These are phyloP conservation scores for Coleophoma crateriformis DNA, from an alignment of 2,329 filamentous ascomycete species.

Conservation along the genomic window DNA sequence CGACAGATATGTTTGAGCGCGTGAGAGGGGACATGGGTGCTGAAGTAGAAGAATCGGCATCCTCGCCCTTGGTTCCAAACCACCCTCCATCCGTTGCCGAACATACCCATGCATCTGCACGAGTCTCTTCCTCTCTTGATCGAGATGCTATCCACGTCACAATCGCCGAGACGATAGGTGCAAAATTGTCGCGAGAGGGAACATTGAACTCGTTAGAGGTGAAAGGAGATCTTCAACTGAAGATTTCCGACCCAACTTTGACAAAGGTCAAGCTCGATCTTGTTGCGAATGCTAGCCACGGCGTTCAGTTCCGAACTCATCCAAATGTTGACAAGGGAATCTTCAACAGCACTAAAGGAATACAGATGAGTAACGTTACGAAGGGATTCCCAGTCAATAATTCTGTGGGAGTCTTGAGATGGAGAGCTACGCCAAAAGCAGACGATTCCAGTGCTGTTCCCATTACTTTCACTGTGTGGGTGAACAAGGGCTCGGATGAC, in stretches of 20 bases:
- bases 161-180: conserved; percentile 83
- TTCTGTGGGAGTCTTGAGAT: conserved; percentile 85
- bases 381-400: conserved; percentile 95
- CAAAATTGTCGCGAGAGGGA: conserved; percentile 83
- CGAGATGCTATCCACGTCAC: conserved; percentile 84
- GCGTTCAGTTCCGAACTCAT: conserved; percentile 89
- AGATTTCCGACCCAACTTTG: conserved; percentile 80
- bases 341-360: conserved; percentile 76
- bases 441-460: conserved; percentile 79
- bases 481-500: conserved; percentile 76
- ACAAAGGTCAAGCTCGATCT: conserved; percentile 89
- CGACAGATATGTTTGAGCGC: conserved; percentile 93
- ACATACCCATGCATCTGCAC: conserved; percentile 40
- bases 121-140: conserved; percentile 63
- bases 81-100: conserved; percentile 44
- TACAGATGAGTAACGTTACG: conserved; percentile 83
- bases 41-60: conserved; percentile 65
- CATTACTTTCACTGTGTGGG: conserved; percentile 96
- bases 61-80: conserved; percentile 58
- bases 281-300: conserved; percentile 68
- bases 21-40: conserved; percentile 88
- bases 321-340: conserved; percentile 89
- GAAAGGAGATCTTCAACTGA: conserved; percentile 87
- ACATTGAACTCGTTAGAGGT: conserved; percentile 80
- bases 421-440: conserved; percentile 77